These are phyloP conservation scores for Diaporthe caulivora DNA, from an alignment of 2,329 filamentous ascomycete species.

Conservation along the genomic window DNA sequence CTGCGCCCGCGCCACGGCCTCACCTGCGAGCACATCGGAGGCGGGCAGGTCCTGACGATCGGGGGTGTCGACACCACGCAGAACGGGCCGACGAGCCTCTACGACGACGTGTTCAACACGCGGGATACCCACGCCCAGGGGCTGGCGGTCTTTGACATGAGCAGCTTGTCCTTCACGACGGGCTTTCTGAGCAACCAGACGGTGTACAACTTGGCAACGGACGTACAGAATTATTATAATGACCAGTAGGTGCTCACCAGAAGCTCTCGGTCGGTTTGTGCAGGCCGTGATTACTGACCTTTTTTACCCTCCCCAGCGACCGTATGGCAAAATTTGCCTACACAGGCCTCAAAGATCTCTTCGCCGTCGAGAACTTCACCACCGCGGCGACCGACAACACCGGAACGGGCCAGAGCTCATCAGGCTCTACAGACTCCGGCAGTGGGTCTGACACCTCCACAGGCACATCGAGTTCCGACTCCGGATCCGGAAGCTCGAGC, in stretches of 20 bases:
- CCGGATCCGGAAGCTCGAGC: background rate
- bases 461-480: background rate
- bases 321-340: constrained; percentile 26
- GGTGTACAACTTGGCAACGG: constrained; percentile 9
- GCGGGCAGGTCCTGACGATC: constrained; percentile 55
- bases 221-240: constrained; percentile 2
- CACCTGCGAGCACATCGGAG: constrained; percentile 47
- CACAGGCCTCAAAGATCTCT: constrained; percentile 1
- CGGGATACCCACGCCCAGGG: constrained; percentile 41
- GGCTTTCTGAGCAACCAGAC: constrained; percentile 31
- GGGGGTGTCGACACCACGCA: constrained; percentile 46
- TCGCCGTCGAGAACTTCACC: constrained; percentile 34
- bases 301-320: background rate
- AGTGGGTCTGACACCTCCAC: background rate
- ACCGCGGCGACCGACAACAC: background rate
- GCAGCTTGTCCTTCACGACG: constrained; percentile 37
- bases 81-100: constrained; percentile 1
- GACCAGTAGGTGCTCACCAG: background rate
- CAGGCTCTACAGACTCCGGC: background rate
- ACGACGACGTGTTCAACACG: constrained; percentile 40
- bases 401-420: background rate
- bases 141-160: constrained; percentile 43
- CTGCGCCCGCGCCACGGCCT: constrained; percentile 41
- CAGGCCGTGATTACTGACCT: background rate
- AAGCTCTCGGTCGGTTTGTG: no score